Conservation (phyloP, 257 asterid genomes). For the Haberlea rhodopensis region DNA sequence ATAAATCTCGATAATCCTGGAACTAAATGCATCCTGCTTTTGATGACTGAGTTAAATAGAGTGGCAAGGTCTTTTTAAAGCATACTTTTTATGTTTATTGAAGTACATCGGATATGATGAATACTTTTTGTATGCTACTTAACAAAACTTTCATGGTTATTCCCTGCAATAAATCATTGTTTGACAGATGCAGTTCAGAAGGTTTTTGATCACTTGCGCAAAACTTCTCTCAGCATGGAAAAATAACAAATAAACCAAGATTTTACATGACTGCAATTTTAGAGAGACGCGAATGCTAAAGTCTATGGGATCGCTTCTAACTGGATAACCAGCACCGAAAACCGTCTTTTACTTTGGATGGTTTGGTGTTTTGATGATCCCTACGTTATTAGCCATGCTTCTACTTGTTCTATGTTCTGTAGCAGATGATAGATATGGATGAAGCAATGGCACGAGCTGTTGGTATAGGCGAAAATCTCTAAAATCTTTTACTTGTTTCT, state of each 20-base stretch:
- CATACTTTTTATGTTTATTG: too few relatives aligned
- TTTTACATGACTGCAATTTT: too few relatives aligned
- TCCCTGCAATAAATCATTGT: neutral
- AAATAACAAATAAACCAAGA: too few relatives aligned
- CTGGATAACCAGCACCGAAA: too few relatives aligned
- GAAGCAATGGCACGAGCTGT: slow-evolving; percentile 97
- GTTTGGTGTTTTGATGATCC: too few relatives aligned
- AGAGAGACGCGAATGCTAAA: too few relatives aligned
- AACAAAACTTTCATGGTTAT: neutral
- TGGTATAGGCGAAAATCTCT: slow-evolving; percentile 73
- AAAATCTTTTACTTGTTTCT: neutral
- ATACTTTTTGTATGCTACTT: neutral
- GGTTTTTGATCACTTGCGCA: neutral
- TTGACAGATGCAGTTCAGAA: slow-evolving; percentile 6
- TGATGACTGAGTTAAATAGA: neutral
- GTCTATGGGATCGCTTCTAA: too few relatives aligned
- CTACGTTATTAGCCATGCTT: slow-evolving; percentile 11
- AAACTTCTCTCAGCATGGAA: slow-evolving; percentile 60
- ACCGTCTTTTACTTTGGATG: too few relatives aligned
- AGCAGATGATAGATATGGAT: slow-evolving; percentile 73
- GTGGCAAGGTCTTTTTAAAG: too few relatives aligned
- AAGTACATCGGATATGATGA: neutral
- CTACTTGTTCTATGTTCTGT: slow-evolving; percentile 26
- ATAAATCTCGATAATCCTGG: too few relatives aligned
- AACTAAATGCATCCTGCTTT: too few relatives aligned